phyloP scores from a whole-genome alignment of 2,329 filamentous ascomycete genomes.

The Elsinoe perseae region DNA sequence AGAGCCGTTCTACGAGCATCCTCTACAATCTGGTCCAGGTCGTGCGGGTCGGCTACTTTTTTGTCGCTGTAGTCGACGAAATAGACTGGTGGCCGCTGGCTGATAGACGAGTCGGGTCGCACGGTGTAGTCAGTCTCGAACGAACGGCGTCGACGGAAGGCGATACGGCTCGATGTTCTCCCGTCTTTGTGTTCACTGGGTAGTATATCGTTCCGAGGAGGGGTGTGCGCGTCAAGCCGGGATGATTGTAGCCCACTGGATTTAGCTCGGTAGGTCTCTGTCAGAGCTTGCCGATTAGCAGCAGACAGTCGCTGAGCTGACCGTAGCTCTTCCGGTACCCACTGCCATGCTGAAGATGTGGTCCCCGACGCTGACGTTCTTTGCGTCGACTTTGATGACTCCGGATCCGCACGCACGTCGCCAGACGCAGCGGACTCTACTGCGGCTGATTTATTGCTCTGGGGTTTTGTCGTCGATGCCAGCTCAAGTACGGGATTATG shows the following conservation, averaged over 20 bases:
- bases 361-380: neutral
- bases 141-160: conserved; percentile 3
- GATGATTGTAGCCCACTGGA: neutral
- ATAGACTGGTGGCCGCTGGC: conserved; percentile 12
- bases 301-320: neutral
- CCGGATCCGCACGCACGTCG: too few species aligned
- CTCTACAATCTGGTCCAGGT: neutral
- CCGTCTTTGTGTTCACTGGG: neutral
- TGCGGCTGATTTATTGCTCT: neutral
- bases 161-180: neutral
- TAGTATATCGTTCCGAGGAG: neutral
- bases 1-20: neutral
- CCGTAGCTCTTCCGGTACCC: neutral
- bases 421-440: too few species aligned
- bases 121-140: conserved; percentile 16
- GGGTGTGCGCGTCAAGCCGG: neutral
- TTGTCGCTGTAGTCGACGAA: neutral
- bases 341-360: neutral
- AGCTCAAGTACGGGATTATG: too few species aligned
- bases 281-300: neutral
- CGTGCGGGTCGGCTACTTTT: neutral
- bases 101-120: conserved; percentile 15
- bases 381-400: neutral
- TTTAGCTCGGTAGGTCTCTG: neutral
- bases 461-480: too few species aligned